Evolutionary conservation across 2,329 filamentous ascomycete genomes (phyloP).

Genomic region (Arthroderma sp.): DNA sequence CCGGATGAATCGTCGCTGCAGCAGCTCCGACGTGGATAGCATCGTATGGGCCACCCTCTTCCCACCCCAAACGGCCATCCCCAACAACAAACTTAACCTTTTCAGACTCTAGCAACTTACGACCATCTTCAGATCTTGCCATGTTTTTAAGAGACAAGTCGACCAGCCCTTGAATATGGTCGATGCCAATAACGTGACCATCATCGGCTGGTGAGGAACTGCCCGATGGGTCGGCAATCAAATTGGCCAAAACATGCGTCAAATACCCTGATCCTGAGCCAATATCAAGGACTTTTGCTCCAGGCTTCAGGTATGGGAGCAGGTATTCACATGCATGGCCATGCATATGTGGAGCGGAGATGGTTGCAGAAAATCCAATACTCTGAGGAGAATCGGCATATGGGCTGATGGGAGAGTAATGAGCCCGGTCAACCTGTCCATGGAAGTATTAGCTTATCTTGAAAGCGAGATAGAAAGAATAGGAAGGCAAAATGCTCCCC

Average conservation of each 20-base stretch:
- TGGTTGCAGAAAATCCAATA: conserved; percentile 56
- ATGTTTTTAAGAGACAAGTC: conserved; percentile 54
- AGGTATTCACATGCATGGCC: conserved; percentile 51
- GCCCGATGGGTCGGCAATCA: conserved; percentile 36
- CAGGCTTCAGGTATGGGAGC: conserved; percentile 42
- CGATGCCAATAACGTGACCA: conserved; percentile 54
- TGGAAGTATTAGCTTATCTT: background rate
- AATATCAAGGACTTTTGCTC: conserved; percentile 53
- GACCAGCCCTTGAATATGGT: conserved; percentile 55
- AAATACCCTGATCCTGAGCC: conserved; percentile 71
- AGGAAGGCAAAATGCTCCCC: background rate
- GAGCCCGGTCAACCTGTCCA: conserved; percentile 65
- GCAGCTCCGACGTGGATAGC: conserved; percentile 92
- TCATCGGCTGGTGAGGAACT: conserved; percentile 15
- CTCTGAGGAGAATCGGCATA: conserved; percentile 62
- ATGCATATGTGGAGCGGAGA: conserved; percentile 63
- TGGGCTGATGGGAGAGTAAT: conserved; percentile 60
- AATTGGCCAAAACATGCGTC: conserved; percentile 73
- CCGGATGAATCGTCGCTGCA: conserved; percentile 57
- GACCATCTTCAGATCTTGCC: conserved; percentile 47
- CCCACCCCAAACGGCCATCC: conserved; percentile 58
- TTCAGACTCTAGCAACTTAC: conserved; percentile 47
- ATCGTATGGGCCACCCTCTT: conserved; percentile 56
- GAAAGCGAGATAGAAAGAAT: conserved; percentile 1
- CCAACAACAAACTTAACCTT: conserved; percentile 60